A percentile compares a stretch with the other conserved stretches of the same genome.
phyloP scores from a whole-genome alignment of 2,329 filamentous ascomycete genomes.

The Cladophialophora exuberans region DNA sequence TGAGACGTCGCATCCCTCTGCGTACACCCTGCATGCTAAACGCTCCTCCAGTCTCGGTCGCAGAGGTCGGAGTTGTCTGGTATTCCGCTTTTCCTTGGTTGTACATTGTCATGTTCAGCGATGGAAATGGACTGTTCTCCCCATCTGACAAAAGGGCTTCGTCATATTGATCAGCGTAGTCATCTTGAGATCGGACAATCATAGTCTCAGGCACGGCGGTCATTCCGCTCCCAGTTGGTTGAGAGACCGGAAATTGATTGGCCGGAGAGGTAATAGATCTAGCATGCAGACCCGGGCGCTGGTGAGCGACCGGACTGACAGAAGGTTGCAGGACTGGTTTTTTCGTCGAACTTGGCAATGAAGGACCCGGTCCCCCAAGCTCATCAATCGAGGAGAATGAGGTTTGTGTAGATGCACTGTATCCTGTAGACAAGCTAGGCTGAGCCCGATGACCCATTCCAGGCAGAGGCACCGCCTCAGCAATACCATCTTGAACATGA shows the following conservation, averaged over 20 bases:
- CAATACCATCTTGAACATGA: constrained; percentile 86
- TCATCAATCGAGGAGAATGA: constrained; percentile 33
- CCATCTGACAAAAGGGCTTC: constrained; percentile 81
- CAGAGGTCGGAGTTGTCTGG: constrained; percentile 36
- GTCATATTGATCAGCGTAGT: constrained; percentile 60
- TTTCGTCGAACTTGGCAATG: constrained; percentile 59
- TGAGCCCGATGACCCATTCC: constrained; percentile 51
- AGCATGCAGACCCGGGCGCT: constrained; percentile 77
- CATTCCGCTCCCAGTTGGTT: constrained; percentile 30
- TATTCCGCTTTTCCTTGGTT: constrained; percentile 28
- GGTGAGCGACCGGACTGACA: constrained; percentile 83
- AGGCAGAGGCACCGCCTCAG: constrained; percentile 68
- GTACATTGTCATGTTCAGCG: constrained; percentile 32
- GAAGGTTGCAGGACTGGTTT: constrained; percentile 60
- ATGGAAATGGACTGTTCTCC: constrained; percentile 63
- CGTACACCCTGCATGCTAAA: constrained; percentile 51
- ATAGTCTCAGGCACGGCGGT: constrained; percentile 18
- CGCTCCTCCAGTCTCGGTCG: constrained; percentile 39
- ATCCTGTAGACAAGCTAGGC: constrained; percentile 23
- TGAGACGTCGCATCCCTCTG: constrained; percentile 52
- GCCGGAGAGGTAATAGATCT: constrained; percentile 83
- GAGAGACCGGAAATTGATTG: constrained; percentile 48
- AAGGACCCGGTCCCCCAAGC: constrained; percentile 58
- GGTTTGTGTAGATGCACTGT: constrained; percentile 24
- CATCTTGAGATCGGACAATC: constrained; percentile 25